These are phyloP conservation scores for Hippophae rhamnoides DNA, from an alignment of 306 rosid genomes.

Conservation along the genomic window DNA sequence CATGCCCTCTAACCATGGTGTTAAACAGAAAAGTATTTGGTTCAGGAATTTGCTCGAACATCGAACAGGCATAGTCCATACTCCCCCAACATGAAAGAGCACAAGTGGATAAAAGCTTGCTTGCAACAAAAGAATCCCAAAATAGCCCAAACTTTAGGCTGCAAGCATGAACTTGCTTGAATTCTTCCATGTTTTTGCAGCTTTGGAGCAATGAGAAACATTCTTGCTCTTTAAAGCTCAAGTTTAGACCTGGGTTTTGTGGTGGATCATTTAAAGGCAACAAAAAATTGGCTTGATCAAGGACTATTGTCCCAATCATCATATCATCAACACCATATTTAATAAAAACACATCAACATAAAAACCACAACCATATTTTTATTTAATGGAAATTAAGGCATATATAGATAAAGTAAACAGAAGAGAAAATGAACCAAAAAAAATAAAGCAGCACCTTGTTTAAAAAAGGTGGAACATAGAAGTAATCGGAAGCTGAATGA, in stretches of 20 bases:
- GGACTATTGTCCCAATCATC: constrained; percentile 78
- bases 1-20: constrained; percentile 61
- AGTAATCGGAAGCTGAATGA: constrained; percentile 9
- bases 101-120: constrained; percentile 64
- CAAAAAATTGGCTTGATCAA: constrained; percentile 39
- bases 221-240: constrained; percentile 46
- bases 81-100: constrained; percentile 78
- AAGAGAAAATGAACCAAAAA: background rate
- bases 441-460: background rate
- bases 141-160: constrained; percentile 54
- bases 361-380: constrained; percentile 16
- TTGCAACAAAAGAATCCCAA: constrained; percentile 49
- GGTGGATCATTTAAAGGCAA: constrained; percentile 35
- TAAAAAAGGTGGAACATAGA: background rate
- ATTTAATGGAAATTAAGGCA: background rate
- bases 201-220: constrained; percentile 47
- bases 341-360: constrained; percentile 6
- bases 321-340: constrained; percentile 45
- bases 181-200: constrained; percentile 58
- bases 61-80: constrained; percentile 86
- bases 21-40: constrained; percentile 64
- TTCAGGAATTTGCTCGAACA: constrained; percentile 54
- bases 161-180: constrained; percentile 62
- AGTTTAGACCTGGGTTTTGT: constrained; percentile 31
- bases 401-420: background rate